phyloP scores from a whole-genome alignment of 352 stramenopile species.

The Globisporangium alternatum region DNA sequence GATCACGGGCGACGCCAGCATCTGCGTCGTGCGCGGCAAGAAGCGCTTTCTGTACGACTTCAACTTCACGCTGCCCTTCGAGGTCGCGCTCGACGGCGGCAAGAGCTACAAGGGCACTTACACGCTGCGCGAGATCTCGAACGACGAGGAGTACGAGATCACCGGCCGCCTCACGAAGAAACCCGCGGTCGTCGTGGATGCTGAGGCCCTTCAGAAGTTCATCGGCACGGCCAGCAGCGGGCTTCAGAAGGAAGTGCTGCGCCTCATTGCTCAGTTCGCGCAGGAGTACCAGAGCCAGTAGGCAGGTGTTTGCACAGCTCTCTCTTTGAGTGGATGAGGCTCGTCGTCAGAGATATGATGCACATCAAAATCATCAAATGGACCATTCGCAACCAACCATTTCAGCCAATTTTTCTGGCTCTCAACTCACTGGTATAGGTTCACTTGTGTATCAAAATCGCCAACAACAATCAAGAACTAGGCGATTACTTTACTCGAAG shows the following conservation, averaged over 20 bases:
- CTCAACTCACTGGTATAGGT: not conserved
- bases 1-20: constrained; percentile 79
- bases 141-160: constrained; percentile 88
- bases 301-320: not conserved
- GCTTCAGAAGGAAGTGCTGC: constrained; percentile 64
- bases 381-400: not conserved
- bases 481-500: constrained; percentile 3
- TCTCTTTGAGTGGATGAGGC: not conserved
- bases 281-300: constrained; percentile 73
- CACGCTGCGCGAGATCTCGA: constrained; percentile 82
- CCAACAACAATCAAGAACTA: no score
- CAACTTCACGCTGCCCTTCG: constrained; percentile 69
- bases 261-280: constrained; percentile 54
- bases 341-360: not conserved
- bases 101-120: constrained; percentile 61
- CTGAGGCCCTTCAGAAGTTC: constrained; percentile 49
- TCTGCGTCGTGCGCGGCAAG: constrained; percentile 86
- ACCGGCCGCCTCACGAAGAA: constrained; percentile 55
- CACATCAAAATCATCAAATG: not conserved
- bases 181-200: constrained; percentile 33
- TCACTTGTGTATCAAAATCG: no score
- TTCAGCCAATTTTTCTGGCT: not conserved
- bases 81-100: constrained; percentile 51
- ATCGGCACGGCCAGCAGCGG: constrained; percentile 38
- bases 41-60: constrained; percentile 90